phyloP scores from a whole-genome alignment of 371 early-diverging fungal genomes.

The Syncephalastrum contaminatum region DNA sequence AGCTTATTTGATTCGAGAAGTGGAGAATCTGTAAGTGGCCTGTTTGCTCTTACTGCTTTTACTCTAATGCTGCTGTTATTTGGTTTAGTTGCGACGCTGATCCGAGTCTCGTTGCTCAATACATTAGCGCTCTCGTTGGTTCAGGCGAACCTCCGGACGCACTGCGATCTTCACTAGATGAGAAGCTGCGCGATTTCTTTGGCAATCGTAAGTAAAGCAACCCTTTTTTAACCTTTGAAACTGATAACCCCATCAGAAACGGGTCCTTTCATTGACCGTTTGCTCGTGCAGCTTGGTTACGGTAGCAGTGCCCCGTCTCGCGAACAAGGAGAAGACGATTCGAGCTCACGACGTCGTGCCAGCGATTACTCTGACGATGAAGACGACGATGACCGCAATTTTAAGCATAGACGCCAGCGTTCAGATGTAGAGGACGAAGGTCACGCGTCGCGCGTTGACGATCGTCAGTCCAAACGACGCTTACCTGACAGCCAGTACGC shows the following conservation, averaged over 20 bases:
- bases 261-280: slow-evolving; percentile 57
- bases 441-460: slow-evolving; percentile 12
- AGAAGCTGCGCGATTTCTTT: slow-evolving; percentile 52
- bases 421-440: slow-evolving; percentile 38
- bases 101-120: slow-evolving; percentile 71
- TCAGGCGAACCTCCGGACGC: slow-evolving; percentile 53
- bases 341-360: slow-evolving; percentile 11
- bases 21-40: slow-evolving; percentile 54
- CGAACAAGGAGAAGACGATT: slow-evolving; percentile 20
- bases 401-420: slow-evolving; percentile 69
- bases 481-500: slow-evolving; percentile 19
- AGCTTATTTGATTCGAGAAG: slow-evolving; percentile 18
- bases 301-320: slow-evolving; percentile 14
- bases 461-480: slow-evolving; percentile 27
- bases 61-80: slow-evolving; percentile 33
- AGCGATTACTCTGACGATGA: slow-evolving; percentile 62
- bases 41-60: neutral
- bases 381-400: slow-evolving; percentile 70
- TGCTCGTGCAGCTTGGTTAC: slow-evolving; percentile 49
- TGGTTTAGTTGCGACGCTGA: slow-evolving; percentile 76
- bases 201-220: slow-evolving; percentile 45
- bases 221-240: neutral
- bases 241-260: slow-evolving; percentile 50
- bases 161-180: slow-evolving; percentile 29
- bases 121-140: slow-evolving; percentile 71